These are phyloP conservation scores for Metschnikowia cerradonensis DNA, from an alignment of 805 yeast genomes.

Conservation along the genomic window DNA sequence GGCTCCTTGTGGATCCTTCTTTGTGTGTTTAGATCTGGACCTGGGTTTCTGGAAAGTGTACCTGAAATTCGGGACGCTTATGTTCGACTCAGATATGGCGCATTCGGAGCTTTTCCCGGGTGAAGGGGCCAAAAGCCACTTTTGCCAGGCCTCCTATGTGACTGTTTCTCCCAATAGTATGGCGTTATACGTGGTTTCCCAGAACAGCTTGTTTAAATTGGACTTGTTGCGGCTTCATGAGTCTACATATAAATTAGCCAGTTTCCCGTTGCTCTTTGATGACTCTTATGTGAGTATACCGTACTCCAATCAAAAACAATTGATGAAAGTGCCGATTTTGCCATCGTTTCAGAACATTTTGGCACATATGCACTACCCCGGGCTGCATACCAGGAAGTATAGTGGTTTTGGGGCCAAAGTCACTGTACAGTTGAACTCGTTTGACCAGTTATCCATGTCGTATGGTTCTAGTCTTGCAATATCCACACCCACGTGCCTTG, in stretches of 20 bases:
- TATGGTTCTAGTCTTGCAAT: conserved; percentile 14
- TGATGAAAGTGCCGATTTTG: conserved; percentile 29
- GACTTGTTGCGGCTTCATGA: conserved; percentile 16
- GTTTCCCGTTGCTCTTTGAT: conserved; percentile 21
- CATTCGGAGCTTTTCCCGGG: conserved; percentile 2
- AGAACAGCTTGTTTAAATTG: conserved; percentile 20
- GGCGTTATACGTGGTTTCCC: conserved; percentile 15
- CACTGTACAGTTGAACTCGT: conserved; percentile 9
- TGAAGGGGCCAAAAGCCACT: conserved; percentile 12
- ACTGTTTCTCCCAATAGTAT: conserved; percentile 27
- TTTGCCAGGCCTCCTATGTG: conserved; percentile 24
- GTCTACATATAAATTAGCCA: conserved; percentile 4
- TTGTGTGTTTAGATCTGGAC: conserved; percentile 17
- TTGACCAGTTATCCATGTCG: conserved; percentile 13
- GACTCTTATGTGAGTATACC: conserved; percentile 24
- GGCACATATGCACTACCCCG: conserved; percentile 21
- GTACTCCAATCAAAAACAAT: conserved; percentile 8
- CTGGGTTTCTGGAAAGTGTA: conserved; percentile 29
- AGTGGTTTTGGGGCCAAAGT: conserved; percentile 18
- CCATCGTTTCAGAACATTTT: conserved; percentile 28
- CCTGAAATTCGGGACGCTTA: conserved; percentile 32
- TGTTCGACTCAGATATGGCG: conserved; percentile 23
- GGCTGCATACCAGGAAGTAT: conserved; percentile 4
- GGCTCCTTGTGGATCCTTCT: conserved; percentile 37
- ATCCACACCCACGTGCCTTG: conserved; percentile 14